Evolutionary conservation across 129 eudicot genomes (phyloP).

Genomic region (Tanacetum coccineum): DNA sequence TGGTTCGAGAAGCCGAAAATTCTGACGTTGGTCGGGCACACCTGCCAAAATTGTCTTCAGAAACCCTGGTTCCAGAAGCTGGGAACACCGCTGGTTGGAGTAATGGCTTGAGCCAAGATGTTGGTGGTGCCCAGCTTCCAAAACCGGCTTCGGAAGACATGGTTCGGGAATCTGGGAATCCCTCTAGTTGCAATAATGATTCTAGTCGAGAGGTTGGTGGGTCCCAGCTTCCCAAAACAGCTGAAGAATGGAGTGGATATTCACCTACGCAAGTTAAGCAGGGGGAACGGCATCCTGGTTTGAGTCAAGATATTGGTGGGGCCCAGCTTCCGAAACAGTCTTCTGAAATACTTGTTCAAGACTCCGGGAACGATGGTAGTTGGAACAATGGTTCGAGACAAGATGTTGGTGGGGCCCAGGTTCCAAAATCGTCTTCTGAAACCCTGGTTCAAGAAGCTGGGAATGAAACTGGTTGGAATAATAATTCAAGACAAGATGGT

Average conservation of each 20-base stretch:
- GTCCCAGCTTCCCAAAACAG: constrained; percentile 49
- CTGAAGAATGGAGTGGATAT: constrained; percentile 49
- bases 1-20: too few species aligned
- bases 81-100: constrained; percentile 19
- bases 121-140: too few species aligned
- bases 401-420: constrained; percentile 11
- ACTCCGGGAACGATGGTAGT: too few species aligned
- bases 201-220: constrained; percentile 44
- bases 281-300: constrained; percentile 37
- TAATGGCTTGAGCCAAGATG: too few species aligned
- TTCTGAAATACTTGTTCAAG: too few species aligned
- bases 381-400: too few species aligned
- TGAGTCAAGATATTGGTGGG: too few species aligned
- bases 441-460: neutral
- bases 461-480: too few species aligned
- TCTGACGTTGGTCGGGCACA: too few species aligned
- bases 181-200: constrained; percentile 41
- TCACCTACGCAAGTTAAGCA: constrained; percentile 15
- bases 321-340: too few species aligned
- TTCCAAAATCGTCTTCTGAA: constrained; percentile 31
- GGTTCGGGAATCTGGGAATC: constrained; percentile 4
- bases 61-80: constrained; percentile 39
- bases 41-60: neutral
- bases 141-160: neutral
- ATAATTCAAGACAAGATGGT: constrained; percentile 15